phyloP scores from a whole-genome alignment of 2,329 filamentous ascomycete species.

The Epichloe bromicola region DNA sequence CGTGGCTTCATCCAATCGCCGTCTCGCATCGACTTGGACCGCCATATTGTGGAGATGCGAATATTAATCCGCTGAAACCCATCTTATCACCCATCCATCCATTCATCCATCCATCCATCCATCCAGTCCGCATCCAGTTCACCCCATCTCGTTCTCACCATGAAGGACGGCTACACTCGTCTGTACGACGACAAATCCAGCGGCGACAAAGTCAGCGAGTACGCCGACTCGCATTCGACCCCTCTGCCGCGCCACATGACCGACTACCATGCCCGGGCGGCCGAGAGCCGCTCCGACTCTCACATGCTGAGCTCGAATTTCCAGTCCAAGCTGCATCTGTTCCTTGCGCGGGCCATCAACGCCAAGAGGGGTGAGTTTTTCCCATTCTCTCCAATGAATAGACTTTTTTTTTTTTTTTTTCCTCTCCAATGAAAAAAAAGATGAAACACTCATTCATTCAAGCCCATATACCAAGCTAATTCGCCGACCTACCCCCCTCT shows the following conservation, averaged over 20 bases:
- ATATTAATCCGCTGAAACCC: no score
- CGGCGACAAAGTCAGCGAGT: slow-evolving; percentile 27
- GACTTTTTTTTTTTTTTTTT: no score
- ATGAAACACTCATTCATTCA: no score
- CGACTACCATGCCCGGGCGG: slow-evolving; percentile 25
- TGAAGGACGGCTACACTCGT: slow-evolving; percentile 25
- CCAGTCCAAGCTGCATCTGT: slow-evolving; percentile 27
- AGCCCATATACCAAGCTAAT: neutral
- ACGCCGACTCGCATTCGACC: slow-evolving; percentile 29
- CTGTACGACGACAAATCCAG: slow-evolving; percentile 31
- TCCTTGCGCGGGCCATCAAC: slow-evolving; percentile 27
- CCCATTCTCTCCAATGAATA: no score
- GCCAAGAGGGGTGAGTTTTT: slow-evolving; percentile 24
- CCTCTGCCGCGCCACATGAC: slow-evolving; percentile 28
- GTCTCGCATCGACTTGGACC: no score
- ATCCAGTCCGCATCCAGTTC: neutral
- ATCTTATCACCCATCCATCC: no score
- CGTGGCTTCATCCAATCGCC: no score
- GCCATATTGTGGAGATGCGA: no score
- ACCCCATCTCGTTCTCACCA: slow-evolving; percentile 10
- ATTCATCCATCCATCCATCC: no score
- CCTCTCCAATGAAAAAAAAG: no score
- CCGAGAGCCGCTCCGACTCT: slow-evolving; percentile 15
- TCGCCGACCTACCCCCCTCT: no score
- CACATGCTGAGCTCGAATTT: slow-evolving; percentile 29